Evolutionary conservation across 371 early-diverging fungal species (phyloP).

Genomic region (Mortierella sp.): DNA sequence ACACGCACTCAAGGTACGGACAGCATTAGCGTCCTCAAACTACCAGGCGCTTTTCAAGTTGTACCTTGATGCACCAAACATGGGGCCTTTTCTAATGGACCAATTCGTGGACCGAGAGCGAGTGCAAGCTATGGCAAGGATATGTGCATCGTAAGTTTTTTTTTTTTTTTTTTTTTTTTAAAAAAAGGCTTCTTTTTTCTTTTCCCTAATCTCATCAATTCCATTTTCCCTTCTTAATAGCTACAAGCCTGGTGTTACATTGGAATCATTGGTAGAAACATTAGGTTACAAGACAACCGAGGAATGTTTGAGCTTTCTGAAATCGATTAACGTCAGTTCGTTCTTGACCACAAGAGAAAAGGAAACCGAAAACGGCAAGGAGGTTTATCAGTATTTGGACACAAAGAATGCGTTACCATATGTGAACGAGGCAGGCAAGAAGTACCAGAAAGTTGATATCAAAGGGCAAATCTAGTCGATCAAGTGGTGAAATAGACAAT

Average conservation of each 20-base stretch:
- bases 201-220: neutral
- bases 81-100: slow-evolving; percentile 89
- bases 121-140: slow-evolving; percentile 71
- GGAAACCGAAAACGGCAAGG: slow-evolving; percentile 25
- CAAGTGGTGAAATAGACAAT: neutral
- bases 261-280: slow-evolving; percentile 53
- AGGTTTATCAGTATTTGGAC: slow-evolving; percentile 59
- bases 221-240: slow-evolving; percentile 41
- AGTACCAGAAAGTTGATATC: slow-evolving; percentile 81
- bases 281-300: slow-evolving; percentile 41
- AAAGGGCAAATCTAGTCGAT: slow-evolving; percentile 73
- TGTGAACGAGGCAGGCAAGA: slow-evolving; percentile 66
- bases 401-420: slow-evolving; percentile 65
- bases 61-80: slow-evolving; percentile 84
- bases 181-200: neutral
- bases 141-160: slow-evolving; percentile 76
- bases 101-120: slow-evolving; percentile 91
- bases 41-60: slow-evolving; percentile 87
- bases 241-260: slow-evolving; percentile 64
- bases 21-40: slow-evolving; percentile 81
- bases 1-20: slow-evolving; percentile 89
- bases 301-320: slow-evolving; percentile 63
- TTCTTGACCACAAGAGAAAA: slow-evolving; percentile 16
- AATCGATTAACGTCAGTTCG: slow-evolving; percentile 41
- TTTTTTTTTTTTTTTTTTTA: neutral